phyloP scores from a whole-genome alignment of 352 stramenopile species.

The Phytophthora syringae region DNA sequence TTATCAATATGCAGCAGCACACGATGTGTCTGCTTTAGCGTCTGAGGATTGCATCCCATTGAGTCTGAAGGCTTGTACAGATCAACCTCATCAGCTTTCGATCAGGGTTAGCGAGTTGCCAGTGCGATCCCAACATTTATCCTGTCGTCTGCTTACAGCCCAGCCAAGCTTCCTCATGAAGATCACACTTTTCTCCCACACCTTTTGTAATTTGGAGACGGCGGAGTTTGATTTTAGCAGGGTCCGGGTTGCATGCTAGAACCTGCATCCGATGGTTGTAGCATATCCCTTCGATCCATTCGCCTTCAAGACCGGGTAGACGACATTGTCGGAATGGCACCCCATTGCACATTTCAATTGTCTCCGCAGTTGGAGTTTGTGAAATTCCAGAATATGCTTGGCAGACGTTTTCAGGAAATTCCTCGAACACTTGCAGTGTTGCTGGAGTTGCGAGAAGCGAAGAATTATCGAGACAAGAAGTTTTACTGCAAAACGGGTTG shows the following conservation, averaged over 20 bases:
- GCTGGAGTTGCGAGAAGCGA: slow-evolving; percentile 8
- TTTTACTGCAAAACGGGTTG: slow-evolving; percentile 23
- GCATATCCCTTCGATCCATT: slow-evolving; percentile 38
- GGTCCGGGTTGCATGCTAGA: slow-evolving; percentile 38
- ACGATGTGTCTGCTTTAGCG: too few relatives aligned
- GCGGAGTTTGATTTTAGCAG: slow-evolving; percentile 37
- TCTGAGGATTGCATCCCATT: too few relatives aligned
- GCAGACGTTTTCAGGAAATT: slow-evolving; percentile 21
- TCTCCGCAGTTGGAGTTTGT: slow-evolving; percentile 29
- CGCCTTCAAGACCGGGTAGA: slow-evolving; percentile 11
- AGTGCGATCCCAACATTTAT: too few relatives aligned
- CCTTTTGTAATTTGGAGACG: slow-evolving; percentile 30
- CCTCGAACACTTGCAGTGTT: slow-evolving; percentile 24
- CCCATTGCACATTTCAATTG: slow-evolving; percentile 39
- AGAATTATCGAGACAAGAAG: slow-evolving; percentile 21
- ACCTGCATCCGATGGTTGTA: slow-evolving; percentile 47
- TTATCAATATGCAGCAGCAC: too few relatives aligned
- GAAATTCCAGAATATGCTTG: slow-evolving; percentile 27
- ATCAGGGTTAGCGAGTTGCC: too few relatives aligned
- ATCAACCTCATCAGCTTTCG: too few relatives aligned
- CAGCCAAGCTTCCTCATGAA: slow-evolving; percentile 41
- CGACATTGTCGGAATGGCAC: slow-evolving; percentile 39
- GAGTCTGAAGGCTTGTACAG: too few relatives aligned
- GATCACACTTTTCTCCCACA: slow-evolving; percentile 28
- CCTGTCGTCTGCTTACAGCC: slow-evolving; percentile 15